Evolutionary conservation across 352 stramenopile genomes (phyloP), one percentile per base, ranked within the genome.

Genomic region (Peronospora farinosa): DNA sequence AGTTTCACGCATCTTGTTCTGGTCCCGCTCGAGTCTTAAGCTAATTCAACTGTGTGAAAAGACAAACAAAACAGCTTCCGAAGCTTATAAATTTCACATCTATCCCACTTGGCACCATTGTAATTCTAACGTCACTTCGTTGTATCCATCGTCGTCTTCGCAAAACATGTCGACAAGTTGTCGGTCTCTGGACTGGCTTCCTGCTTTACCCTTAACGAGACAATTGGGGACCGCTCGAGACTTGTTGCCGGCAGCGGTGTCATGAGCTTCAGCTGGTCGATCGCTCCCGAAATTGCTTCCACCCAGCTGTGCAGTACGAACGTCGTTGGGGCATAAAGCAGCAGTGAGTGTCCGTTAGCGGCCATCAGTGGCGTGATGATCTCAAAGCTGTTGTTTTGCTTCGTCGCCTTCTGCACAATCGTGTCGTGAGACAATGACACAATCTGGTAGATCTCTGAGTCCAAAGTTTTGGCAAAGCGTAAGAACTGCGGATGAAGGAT

Each of bases 341-440:
- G 57, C 27, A 90, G 66, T 30, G 74, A 83, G 55, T 88, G 76
- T 10, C 65, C 63, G 35, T 80, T 80, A 25, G 58, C 65, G 9
- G 76, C 76, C 78, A 90, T 87, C 7, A 73, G 47, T 37, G 74
- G 74, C 30, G 76, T 90, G 57, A 90, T 66, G 40, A 88, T 47
- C 65, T 90, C 78, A 43, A 90, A 85, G 54, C 69, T 85, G 54
- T 84, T 86, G 69, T 86, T 84, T 38, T 83, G 65, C 62, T 87
- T 90, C 11, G 67, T 59, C 8, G 74, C 83, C 63, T 83, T 84
- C 21, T 74, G 70, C 37, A 90, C 76, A 3, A 78, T 44, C 1
- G 78, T 90, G 17, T 79, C 67, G 21, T 60, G 58, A 10, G 76
- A 83, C 49, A 88, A 67, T 19, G 70, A 75, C n/a, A 87, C 70